Evolutionary conservation across 805 yeast genomes (phyloP), one percentile per base, ranked within the genome.

Genomic region (Wickerhamiella nectarea): DNA sequence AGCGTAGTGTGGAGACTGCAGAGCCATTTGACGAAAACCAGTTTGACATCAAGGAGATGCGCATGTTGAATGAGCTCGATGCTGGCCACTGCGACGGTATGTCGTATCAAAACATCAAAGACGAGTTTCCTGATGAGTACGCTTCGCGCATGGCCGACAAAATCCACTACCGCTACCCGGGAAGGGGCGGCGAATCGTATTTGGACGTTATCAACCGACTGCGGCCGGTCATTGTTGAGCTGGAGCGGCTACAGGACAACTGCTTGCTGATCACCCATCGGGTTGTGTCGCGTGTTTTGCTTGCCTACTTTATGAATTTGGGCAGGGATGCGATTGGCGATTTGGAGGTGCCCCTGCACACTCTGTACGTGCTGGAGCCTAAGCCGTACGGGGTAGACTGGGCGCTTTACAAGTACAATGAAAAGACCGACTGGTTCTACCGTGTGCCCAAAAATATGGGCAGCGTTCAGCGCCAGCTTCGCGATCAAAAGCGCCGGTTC

Each of bases 301-400:
- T 89, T 45, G 95, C 94, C 0, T 89, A 89, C 60, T 91, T 85
- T 54, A 68, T 89, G 70, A 89, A 87, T 56, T 66, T 91, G 48
- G 68, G 68, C 25, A 77, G 78, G 50, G 81, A 82, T 34, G 69
- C 84, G 0, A 82, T 89, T 47, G 87, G 94, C 0, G 94, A 83
- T 53, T 69, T 89, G 50, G 96, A 89, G 61, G 87, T 89, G 5
- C 97, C 97, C 4, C 66, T 89, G 44, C 96, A 89, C 57, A 82
- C 95, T 7, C 76, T 89, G 8, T 89, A 87, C 58, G 74, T 89
- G 46, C 70, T 89, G 48, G 96, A 89, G 56, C 86, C 89, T 40
- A 84, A 83, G 59, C 96, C 97, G 0, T 89, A 85, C 60, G 97
- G 97, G 2, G 94, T 93, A 2, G 93, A 85, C 48, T 89, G 94